Evolutionary conservation across 1,284 basidiomycete species (phyloP).

Genomic region (Hymenochaete sp.): DNA sequence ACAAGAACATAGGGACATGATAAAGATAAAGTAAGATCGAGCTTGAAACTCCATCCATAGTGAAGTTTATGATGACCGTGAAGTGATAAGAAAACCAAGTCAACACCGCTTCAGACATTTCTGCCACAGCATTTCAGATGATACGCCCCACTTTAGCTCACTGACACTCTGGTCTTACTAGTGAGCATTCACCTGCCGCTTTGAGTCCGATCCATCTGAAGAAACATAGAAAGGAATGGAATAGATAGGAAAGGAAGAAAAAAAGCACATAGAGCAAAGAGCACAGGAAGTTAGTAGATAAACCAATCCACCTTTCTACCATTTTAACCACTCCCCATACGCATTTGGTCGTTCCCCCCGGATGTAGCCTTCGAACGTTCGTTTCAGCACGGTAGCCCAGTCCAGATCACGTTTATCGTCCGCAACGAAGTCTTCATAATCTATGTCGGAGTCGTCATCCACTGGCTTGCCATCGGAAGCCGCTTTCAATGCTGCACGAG

Average conservation of each 20-base stretch:
- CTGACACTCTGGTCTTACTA: too few species aligned
- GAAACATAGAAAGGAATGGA: background rate
- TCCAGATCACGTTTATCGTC: constrained; percentile 68
- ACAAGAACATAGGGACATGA: too few species aligned
- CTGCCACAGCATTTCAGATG: too few species aligned
- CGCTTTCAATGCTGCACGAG: constrained; percentile 27
- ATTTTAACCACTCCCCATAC: constrained; percentile 81
- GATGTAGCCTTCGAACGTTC: constrained; percentile 84
- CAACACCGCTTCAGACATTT: too few species aligned
- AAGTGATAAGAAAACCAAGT: too few species aligned
- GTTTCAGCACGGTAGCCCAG: constrained; percentile 86
- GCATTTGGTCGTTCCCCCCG: constrained; percentile 84
- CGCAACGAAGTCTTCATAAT: constrained; percentile 34
- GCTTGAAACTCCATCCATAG: too few species aligned
- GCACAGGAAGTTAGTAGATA: constrained; percentile 3
- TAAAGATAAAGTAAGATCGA: too few species aligned
- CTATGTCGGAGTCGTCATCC: constrained; percentile 23
- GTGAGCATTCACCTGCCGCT: background rate
- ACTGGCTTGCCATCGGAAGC: constrained; percentile 11
- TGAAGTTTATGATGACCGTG: too few species aligned
- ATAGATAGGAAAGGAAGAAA: constrained; percentile 3
- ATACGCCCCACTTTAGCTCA: too few species aligned
- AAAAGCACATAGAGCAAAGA: constrained; percentile 1
- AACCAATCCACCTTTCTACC: constrained; percentile 33
- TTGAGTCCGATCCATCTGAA: background rate